phyloP scores from a whole-genome alignment of 768 basidiomycete species.

The Lactarius deliciosus region DNA sequence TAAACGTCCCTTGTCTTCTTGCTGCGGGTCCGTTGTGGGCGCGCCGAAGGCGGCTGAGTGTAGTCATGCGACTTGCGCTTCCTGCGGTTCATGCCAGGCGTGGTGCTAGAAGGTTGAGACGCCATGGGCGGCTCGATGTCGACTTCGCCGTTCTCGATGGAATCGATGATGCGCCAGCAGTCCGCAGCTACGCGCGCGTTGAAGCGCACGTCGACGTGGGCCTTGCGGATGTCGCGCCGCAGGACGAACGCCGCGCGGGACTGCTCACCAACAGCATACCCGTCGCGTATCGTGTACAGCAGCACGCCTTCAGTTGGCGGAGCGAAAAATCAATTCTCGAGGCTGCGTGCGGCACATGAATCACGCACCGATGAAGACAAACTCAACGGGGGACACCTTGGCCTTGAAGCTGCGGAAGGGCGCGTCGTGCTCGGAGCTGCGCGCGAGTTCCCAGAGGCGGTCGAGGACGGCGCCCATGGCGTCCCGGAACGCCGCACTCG shows the following conservation, averaged over 20 bases:
- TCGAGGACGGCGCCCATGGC: conserved; percentile 54
- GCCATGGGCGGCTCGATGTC: conserved; percentile 4
- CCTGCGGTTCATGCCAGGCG: neutral
- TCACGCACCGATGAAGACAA: conserved; percentile 70
- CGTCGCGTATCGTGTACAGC: conserved; percentile 52
- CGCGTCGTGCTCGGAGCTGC: conserved; percentile 37
- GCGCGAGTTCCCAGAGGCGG: conserved; percentile 55
- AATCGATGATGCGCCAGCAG: conserved; percentile 57
- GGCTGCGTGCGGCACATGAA: no score
- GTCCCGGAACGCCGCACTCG: conserved; percentile 49
- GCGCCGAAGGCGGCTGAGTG: neutral
- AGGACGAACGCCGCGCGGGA: conserved; percentile 58
- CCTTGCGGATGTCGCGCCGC: conserved; percentile 52
- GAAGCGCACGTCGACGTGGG: conserved; percentile 63
- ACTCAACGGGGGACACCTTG: conserved; percentile 69
- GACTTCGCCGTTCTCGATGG: conserved; percentile 33
- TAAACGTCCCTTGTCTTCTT: conserved; percentile 8
- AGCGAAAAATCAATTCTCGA: no score
- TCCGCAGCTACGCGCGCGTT: conserved; percentile 54
- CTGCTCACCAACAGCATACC: conserved; percentile 43
- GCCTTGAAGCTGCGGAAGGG: conserved; percentile 41
- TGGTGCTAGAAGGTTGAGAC: neutral
- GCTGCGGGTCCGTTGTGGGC: neutral
- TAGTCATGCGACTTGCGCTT: conserved; percentile 16
- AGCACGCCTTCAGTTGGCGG: conserved; percentile 52